Percentiles rank a stretch among this genome's conserved stretches.
Evolutionary conservation across 331 rosid species (phyloP).

Genomic region (Rosa hybrid): DNA sequence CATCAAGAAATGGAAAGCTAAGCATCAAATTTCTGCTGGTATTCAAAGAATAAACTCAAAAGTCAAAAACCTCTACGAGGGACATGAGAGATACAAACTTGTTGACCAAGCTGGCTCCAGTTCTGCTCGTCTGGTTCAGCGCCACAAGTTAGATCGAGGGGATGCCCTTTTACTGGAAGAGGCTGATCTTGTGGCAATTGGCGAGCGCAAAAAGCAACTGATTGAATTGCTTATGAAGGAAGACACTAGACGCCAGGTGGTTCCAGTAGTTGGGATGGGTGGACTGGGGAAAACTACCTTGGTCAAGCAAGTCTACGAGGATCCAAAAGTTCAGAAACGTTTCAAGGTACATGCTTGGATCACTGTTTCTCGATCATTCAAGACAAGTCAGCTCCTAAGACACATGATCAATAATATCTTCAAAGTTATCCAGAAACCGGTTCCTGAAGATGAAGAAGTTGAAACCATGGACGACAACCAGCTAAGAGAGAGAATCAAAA

Average conservation of each 20-base stretch:
- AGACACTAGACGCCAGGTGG: constrained; percentile 28
- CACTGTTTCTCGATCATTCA: constrained; percentile 46
- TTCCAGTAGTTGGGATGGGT: constrained; percentile 58
- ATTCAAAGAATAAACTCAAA: constrained; percentile 31
- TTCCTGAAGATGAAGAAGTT: constrained; percentile 36
- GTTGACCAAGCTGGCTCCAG: constrained; percentile 25
- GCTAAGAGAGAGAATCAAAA: constrained; percentile 42
- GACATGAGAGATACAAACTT: constrained; percentile 11
- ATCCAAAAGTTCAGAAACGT: constrained; percentile 41
- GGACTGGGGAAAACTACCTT: constrained; percentile 65
- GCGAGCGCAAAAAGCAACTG: constrained; percentile 39
- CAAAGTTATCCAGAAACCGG: constrained; percentile 36
- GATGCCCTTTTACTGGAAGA: constrained; percentile 66
- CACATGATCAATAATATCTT: constrained; percentile 38
- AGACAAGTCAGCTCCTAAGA: constrained; percentile 41
- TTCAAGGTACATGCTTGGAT: constrained; percentile 58
- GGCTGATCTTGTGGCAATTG: constrained; percentile 56
- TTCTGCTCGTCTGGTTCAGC: not conserved
- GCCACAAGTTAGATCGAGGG: constrained; percentile 22
- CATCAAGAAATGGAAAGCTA: constrained; percentile 40
- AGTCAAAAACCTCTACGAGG: constrained; percentile 22
- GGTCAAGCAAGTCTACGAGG: constrained; percentile 56
- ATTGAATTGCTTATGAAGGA: constrained; percentile 33
- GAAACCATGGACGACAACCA: constrained; percentile 34
- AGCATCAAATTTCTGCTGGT: constrained; percentile 32